These are phyloP conservation scores for Penicillium desertorum DNA, from an alignment of 495 filamentous ascomycete species.

Conservation along the genomic window DNA sequence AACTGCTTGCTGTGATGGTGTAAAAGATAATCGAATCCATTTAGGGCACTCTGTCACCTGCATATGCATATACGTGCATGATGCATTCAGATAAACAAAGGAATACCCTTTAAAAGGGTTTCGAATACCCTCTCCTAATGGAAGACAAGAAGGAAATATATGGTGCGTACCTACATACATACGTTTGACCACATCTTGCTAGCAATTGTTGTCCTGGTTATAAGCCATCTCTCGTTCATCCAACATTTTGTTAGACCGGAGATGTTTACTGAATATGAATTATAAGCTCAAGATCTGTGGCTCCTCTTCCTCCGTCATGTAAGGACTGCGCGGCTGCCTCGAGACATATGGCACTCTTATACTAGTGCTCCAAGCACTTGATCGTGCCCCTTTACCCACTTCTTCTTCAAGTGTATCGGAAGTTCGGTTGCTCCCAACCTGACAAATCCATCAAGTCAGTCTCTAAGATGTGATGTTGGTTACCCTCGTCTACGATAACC, in stretches of 20 bases:
- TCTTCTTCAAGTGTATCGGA: background rate
- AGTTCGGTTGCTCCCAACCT: background rate
- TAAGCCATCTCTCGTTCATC: no score
- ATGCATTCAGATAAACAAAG: no score
- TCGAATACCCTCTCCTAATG: no score
- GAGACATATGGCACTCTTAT: background rate
- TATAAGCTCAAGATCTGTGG: background rate
- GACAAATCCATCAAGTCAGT: background rate
- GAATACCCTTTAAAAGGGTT: no score
- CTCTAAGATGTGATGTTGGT: background rate
- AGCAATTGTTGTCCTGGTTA: no score
- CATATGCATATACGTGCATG: background rate
- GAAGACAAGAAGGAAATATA: background rate
- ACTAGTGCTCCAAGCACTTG: background rate
- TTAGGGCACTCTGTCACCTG: background rate
- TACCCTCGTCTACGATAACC: background rate
- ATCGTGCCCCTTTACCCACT: background rate
- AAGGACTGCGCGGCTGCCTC: background rate
- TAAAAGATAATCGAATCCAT: background rate
- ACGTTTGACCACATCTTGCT: background rate
- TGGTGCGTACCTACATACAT: background rate
- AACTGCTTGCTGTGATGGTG: background rate
- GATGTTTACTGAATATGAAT: background rate
- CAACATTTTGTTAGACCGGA: background rate
- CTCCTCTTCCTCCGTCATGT: background rate